Evolutionary conservation across 1,284 basidiomycete genomes (phyloP), one percentile per base, ranked within the genome.

Genomic region (Calocybe gambosa): DNA sequence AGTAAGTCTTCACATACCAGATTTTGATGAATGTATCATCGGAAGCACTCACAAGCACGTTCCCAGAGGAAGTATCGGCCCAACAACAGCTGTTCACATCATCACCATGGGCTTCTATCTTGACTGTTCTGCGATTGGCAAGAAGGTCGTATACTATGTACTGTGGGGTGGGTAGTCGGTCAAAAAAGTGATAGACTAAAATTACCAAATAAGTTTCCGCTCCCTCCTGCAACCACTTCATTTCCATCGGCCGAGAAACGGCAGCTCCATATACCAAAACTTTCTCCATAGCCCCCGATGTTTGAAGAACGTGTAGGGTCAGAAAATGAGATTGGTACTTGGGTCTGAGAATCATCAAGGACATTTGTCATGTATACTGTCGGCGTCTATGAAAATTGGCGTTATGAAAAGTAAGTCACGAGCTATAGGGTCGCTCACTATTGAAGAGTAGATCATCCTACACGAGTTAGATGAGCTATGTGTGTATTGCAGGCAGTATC

Each of bases 41-140:
- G 0, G 90, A 93, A 0, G 90, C 96, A 53, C 89, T 93, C 38
- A 98, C 82, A 16, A 99, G 78, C 34, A 99, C 81, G 61, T 99
- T 98, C 16, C 93, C 92, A 13, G 89, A 93, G 0, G 82, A 79
- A 23, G 85, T 83, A 61, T 97, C 93, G 1, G 94, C 93, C 82
- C 93, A 98, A 57, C 90, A 93, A 52, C 94, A 95, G 39, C 90
- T 94, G 57, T 99, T 99, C 35, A 98, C 89, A 62, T 99, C 96
- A 58, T 93, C 85, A 0, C 69, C 62, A 61, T 99, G 95, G 0
- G 91, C 95, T 12, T 68, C 58, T 13, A 99, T 93, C 54, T 82
- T 87, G 15, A 98, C 82, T 0, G 88, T 85, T 40, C 90, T 77
- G 49, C 76, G 73, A 53, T 91, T 76, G 2, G 87, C 81, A 51